Evolutionary conservation across 352 stramenopile genomes (phyloP).

Genomic region (Phytophthora quininea): DNA sequence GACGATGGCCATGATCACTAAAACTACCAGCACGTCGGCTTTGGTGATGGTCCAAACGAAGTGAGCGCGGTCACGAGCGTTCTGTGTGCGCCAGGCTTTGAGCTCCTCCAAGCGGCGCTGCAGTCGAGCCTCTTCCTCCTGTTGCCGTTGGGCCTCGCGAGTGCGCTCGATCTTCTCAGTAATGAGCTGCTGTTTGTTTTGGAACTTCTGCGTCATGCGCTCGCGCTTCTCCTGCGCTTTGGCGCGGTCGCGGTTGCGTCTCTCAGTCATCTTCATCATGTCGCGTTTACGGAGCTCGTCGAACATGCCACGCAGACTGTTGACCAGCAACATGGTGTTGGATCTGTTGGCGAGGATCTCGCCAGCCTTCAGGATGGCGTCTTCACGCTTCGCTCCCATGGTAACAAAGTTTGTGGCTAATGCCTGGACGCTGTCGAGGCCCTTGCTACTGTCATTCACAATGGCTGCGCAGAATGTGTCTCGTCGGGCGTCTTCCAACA

Average conservation of each 20-base stretch:
- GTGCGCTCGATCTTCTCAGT: conserved; percentile 68
- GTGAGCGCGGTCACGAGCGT: conserved; percentile 33
- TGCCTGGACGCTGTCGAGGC: conserved; percentile 64
- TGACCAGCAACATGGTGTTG: conserved; percentile 82
- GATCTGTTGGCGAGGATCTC: conserved; percentile 80
- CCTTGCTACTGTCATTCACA: conserved; percentile 62
- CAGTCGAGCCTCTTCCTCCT: conserved; percentile 49
- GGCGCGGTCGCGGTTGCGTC: conserved; percentile 54
- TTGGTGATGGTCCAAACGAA: conserved; percentile 78
- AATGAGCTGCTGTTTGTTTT: conserved; percentile 67
- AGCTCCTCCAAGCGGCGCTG: conserved; percentile 40
- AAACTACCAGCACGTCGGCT: conserved; percentile 70
- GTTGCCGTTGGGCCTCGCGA: conserved; percentile 52
- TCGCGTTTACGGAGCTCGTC: conserved; percentile 76
- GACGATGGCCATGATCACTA: conserved; percentile 76
- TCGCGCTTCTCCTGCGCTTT: conserved; percentile 70
- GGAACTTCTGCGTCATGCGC: conserved; percentile 68
- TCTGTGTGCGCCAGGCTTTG: conserved; percentile 42
- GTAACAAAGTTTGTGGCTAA: conserved; percentile 68
- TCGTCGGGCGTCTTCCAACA: conserved; percentile 66
- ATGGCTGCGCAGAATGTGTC: conserved; percentile 69
- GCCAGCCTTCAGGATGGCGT: conserved; percentile 75
- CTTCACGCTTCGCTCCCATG: conserved; percentile 64
- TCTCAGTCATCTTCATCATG: conserved; percentile 81
- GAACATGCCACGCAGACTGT: conserved; percentile 68